phyloP scores from a whole-genome alignment of 2,329 filamentous ascomycete genomes.

The Fusarium longipes region DNA sequence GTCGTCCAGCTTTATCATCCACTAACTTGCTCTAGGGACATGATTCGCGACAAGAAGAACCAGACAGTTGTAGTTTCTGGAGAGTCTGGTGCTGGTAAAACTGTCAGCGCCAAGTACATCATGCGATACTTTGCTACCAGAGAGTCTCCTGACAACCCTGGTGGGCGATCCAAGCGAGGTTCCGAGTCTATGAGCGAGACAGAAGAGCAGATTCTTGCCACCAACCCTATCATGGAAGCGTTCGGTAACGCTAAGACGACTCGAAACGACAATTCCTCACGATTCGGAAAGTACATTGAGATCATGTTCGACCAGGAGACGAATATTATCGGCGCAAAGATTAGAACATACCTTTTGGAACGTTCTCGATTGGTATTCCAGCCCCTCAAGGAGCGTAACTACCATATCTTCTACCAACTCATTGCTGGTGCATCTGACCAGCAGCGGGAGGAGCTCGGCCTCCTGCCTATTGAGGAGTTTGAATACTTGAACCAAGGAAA shows the following conservation, averaged over 20 bases:
- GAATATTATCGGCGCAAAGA: constrained; percentile 97
- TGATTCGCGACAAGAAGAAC: constrained; percentile 95
- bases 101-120: constrained; percentile 99
- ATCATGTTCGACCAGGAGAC: constrained; percentile 98
- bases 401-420: constrained; percentile 99
- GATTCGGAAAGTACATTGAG: constrained; percentile 99
- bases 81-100: constrained; percentile 98
- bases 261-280: constrained; percentile 97
- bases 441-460: constrained; percentile 81
- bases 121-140: constrained; percentile 99
- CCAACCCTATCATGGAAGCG: constrained; percentile 99
- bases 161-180: constrained; percentile 79
- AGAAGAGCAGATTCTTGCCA: constrained; percentile 97
- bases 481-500: constrained; percentile 97
- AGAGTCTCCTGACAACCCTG: constrained; percentile 90
- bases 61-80: constrained; percentile 99
- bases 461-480: constrained; percentile 88
- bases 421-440: constrained; percentile 89
- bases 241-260: constrained; percentile 99
- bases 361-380: constrained; percentile 97
- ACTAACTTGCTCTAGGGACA: constrained; percentile 76
- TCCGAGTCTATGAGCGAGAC: constrained; percentile 92
- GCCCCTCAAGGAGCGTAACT: constrained; percentile 96
- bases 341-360: constrained; percentile 94
- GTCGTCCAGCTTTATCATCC: not conserved